A percentile compares a stretch with the other conserved stretches of the same genome.
Evolutionary conservation across 495 filamentous ascomycete species (phyloP).

Genomic region (Penicillium steckii): DNA sequence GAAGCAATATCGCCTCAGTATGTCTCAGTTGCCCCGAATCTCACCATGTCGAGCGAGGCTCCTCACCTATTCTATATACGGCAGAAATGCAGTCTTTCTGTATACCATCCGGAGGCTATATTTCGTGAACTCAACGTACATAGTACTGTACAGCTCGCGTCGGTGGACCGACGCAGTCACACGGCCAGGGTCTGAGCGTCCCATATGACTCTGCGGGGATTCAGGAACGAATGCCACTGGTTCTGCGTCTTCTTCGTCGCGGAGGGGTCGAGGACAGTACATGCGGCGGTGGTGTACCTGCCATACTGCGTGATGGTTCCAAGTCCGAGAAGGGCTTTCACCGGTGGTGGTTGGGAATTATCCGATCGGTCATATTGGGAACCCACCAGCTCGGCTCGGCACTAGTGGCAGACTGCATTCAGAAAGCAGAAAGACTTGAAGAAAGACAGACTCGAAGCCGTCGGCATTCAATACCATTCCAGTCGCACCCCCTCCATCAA

Average conservation of each 20-base stretch:
- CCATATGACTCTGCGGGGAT: slow-evolving; percentile 25
- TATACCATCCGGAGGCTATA: neutral
- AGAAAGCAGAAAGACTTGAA: neutral
- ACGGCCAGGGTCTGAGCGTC: slow-evolving; percentile 26
- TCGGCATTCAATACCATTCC: neutral
- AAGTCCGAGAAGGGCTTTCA: neutral
- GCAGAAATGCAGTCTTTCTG: neutral
- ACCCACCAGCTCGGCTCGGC: neutral
- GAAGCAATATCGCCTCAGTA: neutral
- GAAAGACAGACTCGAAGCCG: neutral
- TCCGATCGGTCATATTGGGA: slow-evolving; percentile 19
- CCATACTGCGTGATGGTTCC: neutral
- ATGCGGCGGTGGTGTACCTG: neutral
- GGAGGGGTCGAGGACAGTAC: slow-evolving; percentile 3
- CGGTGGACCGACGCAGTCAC: slow-evolving; percentile 13
- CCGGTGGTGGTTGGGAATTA: slow-evolving; percentile 5
- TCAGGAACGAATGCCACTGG: slow-evolving; percentile 36
- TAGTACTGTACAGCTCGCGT: slow-evolving; percentile 14
- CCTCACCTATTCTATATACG: neutral
- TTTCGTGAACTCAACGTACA: neutral
- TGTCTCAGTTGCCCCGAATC: slow-evolving; percentile 1
- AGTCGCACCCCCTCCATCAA: neutral
- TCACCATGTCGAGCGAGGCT: neutral
- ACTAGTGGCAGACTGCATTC: neutral
- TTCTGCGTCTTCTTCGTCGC: neutral